Evolutionary conservation across 805 yeast genomes (phyloP), one percentile per base, ranked within the genome.

Genomic region (Kurtzmaniella cleridarum): DNA sequence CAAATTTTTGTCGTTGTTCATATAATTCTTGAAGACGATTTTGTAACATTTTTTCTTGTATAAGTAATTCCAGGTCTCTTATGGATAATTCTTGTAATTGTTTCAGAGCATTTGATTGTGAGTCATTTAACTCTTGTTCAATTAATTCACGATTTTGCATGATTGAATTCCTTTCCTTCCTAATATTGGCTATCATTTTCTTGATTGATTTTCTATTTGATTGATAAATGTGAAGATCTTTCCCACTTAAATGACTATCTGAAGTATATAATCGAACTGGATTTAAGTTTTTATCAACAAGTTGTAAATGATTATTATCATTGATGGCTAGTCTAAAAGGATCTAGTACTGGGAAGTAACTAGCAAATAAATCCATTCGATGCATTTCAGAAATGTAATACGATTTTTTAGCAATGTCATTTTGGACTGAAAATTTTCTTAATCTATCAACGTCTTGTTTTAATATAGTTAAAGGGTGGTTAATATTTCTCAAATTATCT

Each of bases 381-480:
- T 47, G 34, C 24, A 66, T 47, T 18, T 59, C 58, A 1, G 67
- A 55, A 15, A 64, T 47, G 38, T 64, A 64, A 46, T 66, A 66
- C 29, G 47, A 51, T 16, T 68, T 44, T 2, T 41, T 41, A 11
- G 48, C 34, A 27, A 35, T 45, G 18, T 40, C 42, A 6, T 39
- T 31, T 27, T 29, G 2, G 35, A 32, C 26, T 36, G 41, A 6
- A 32, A 15, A 5, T 37, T 30, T 28, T 41, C 38, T 12, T 29
- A 20, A 23, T 27, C n/a, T 9, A 35, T 9, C 6, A 35, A 30
- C 16, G 9, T 20, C 34, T 16, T 14, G 34, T 3, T 20, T 29
- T 14, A 36, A 30, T 16, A 18, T 30, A 23, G 12, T n/a, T 20
- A 36, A 26, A 8, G 41, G 36, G 4, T 38, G 27, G 16, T 38